phyloP scores from a whole-genome alignment of 441 rosid species.

The Euphorbia schlechtendalii region DNA sequence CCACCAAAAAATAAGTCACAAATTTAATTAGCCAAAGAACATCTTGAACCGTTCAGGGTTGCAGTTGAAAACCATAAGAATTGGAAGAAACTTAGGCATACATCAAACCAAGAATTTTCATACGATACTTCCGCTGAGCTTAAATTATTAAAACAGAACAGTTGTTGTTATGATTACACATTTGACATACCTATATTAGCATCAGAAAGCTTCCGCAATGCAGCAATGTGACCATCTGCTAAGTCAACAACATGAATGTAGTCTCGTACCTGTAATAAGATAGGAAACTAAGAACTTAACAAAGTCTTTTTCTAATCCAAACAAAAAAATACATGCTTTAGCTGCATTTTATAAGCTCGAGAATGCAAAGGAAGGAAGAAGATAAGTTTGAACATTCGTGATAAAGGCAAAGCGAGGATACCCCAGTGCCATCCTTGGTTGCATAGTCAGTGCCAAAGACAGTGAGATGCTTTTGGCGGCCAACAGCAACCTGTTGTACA shows the following conservation, averaged over 20 bases:
- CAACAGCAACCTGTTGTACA: conserved; percentile 86
- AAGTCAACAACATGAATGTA: conserved; percentile 89
- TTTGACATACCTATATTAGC: conserved; percentile 65
- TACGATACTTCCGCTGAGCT: background rate
- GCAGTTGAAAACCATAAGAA: background rate
- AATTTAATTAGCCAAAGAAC: no score
- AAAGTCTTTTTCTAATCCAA: no score
- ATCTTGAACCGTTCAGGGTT: no score
- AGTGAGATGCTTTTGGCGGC: conserved; percentile 67
- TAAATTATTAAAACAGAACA: background rate
- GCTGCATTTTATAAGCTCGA: background rate
- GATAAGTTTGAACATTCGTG: background rate
- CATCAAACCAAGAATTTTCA: background rate
- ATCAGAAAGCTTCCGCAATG: conserved; percentile 59
- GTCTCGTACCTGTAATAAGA: conserved; percentile 71
- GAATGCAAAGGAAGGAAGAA: background rate
- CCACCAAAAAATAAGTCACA: no score
- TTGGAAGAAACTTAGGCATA: background rate
- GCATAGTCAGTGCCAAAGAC: conserved; percentile 77
- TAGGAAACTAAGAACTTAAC: no score
- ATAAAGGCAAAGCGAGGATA: conserved; percentile 27
- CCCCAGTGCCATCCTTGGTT: conserved; percentile 96
- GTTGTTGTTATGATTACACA: background rate
- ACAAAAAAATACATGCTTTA: no score
- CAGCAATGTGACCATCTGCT: conserved; percentile 95